These are phyloP conservation scores for Calonectria pseudoreteaudii DNA, from an alignment of 2,329 filamentous ascomycete species.

Conservation along the genomic window DNA sequence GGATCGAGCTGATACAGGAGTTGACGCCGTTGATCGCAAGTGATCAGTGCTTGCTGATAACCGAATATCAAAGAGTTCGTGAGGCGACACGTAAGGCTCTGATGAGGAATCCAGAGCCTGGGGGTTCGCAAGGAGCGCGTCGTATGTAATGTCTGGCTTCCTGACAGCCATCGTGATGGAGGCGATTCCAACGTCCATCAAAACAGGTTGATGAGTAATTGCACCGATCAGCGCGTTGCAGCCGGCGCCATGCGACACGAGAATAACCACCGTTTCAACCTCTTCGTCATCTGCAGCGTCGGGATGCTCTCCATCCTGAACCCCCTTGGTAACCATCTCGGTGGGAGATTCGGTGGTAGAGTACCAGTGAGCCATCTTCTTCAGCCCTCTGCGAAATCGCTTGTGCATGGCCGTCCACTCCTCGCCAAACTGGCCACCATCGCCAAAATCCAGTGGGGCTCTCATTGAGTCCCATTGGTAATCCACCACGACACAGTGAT, in stretches of 20 bases:
- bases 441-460: slow-evolving; percentile 82
- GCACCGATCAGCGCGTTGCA: slow-evolving; percentile 96
- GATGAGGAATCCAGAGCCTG: slow-evolving; percentile 36
- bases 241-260: slow-evolving; percentile 95
- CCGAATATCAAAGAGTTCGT: slow-evolving; percentile 78
- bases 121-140: slow-evolving; percentile 46
- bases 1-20: slow-evolving; percentile 49
- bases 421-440: slow-evolving; percentile 88
- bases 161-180: slow-evolving; percentile 90
- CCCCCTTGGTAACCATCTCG: slow-evolving; percentile 57
- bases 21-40: slow-evolving; percentile 61
- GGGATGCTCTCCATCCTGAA: slow-evolving; percentile 47
- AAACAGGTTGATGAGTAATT: slow-evolving; percentile 88
- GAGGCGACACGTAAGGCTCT: slow-evolving; percentile 57
- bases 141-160: slow-evolving; percentile 60
- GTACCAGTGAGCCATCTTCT: slow-evolving; percentile 88
- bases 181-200: slow-evolving; percentile 90
- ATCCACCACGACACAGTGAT: slow-evolving; percentile 88
- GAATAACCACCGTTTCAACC: slow-evolving; percentile 81
- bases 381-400: slow-evolving; percentile 83
- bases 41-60: slow-evolving; percentile 82
- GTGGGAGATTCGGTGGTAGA: slow-evolving; percentile 63
- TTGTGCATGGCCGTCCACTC: slow-evolving; percentile 98
- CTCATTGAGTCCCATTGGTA: slow-evolving; percentile 97
- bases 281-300: slow-evolving; percentile 65